These are phyloP conservation scores for Salvia rosmarinus DNA, from an alignment of 257 asterid genomes.

Conservation along the genomic window DNA sequence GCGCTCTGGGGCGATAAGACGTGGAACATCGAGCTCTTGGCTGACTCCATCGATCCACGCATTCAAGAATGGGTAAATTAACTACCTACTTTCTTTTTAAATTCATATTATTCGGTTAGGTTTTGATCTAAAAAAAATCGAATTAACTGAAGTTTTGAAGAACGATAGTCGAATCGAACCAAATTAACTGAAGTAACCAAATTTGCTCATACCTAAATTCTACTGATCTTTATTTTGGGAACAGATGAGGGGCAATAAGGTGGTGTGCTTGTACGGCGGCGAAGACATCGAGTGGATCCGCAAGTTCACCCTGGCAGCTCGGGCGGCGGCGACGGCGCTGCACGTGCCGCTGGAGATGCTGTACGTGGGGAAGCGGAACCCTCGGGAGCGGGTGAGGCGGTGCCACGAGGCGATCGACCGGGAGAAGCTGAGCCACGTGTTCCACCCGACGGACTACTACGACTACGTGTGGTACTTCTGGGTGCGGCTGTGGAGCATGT, in stretches of 20 bases:
- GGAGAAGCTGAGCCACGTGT: conserved; percentile 62
- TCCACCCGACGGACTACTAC: conserved; percentile 48
- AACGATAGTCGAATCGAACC: too few species aligned
- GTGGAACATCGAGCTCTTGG: conserved; percentile 71
- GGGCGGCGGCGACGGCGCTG: conserved; percentile 47
- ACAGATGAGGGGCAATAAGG: conserved; percentile 60
- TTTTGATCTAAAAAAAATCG: too few species aligned
- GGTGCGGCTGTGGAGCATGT: conserved; percentile 88
- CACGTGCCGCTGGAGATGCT: conserved; percentile 70
- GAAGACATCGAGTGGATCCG: conserved; percentile 87
- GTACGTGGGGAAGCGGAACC: conserved; percentile 78
- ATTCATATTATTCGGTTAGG: too few species aligned
- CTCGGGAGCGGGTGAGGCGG: conserved; percentile 56
- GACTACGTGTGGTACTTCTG: conserved; percentile 84
- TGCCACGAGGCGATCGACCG: conserved; percentile 56
- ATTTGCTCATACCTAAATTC: too few species aligned
- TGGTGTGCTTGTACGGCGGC: conserved; percentile 89
- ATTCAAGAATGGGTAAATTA: conserved; percentile 59
- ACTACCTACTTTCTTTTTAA: too few species aligned
- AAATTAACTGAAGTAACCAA: too few species aligned
- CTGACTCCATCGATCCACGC: conserved; percentile 66
- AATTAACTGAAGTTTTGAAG: too few species aligned
- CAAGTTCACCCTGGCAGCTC: conserved; percentile 50
- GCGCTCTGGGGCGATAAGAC: conserved; percentile 63
- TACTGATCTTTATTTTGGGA: too few species aligned